Evolutionary conservation across 208 protist genomes (phyloP), one percentile per base, ranked within the genome.

Genomic region (Wallacemonas sp.): DNA sequence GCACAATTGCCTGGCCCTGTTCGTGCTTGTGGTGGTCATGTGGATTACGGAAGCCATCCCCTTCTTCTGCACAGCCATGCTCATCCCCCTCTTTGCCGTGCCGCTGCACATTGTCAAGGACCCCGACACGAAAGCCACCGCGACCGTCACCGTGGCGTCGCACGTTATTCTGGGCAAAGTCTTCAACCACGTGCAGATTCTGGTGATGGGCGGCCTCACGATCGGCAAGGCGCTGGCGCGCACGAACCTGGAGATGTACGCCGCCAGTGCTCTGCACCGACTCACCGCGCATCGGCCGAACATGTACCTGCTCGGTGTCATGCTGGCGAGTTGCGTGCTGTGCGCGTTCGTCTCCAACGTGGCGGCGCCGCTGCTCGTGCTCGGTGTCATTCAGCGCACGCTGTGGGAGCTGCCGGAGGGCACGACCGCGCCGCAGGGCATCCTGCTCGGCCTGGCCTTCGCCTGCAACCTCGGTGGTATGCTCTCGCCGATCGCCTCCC

Each of bases 391-490:
- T 71, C 87, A 91, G 71, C 82, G 81, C 12, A 91, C 92, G 5
- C 64, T 97, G 25, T 93, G 89, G 82, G 87, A 95, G 70, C 88
- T 98, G 45, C 93, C 88, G 0, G 75, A 89, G 57, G 82, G 79
- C 28, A 93, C 82, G 28, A 81, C 77, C 39, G 95, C 88, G 14
- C 83, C 87, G 12, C 86, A 97, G 42, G 88, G 84, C 23, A 87
- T 97, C 45, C 79, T 97, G 18, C 84, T 98, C 41, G 91, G 87
- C n/a, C 74, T 98, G 14, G 95, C 95, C 45, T 94, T 97, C 66
- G 81, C 93, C 16, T 97, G 95, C 76, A 97, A 98, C 72, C 72
- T 98, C 33, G 95, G 93, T n/a, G 95, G 95, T 22, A 98, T 98
- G 95, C 82, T 97, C 23, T 97, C 91, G 1, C 96, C 96, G 23